Percentiles rank a stretch among this genome's conserved stretches.
Evolutionary conservation across 768 basidiomycete genomes (phyloP).

Genomic region (Kondoa malvinella): DNA sequence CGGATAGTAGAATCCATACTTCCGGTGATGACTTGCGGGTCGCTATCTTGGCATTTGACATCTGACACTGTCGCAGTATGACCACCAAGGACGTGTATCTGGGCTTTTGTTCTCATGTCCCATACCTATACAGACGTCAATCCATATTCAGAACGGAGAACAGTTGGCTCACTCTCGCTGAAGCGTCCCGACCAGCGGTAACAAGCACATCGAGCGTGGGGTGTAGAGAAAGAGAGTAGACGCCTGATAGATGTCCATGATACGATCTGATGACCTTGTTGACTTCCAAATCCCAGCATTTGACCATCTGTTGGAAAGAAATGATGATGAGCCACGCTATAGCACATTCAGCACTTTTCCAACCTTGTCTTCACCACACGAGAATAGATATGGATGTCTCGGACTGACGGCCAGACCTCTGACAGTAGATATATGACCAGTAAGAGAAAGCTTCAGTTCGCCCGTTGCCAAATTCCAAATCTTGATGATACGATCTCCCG

Average conservation of each 20-base stretch:
- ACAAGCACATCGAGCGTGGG: slow-evolving; percentile 91
- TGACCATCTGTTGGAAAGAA: slow-evolving; percentile 87
- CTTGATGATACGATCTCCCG: slow-evolving; percentile 94
- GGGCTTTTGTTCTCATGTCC: slow-evolving; percentile 98
- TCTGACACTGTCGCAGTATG: slow-evolving; percentile 91
- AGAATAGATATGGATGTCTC: slow-evolving; percentile 91
- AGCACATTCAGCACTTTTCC: slow-evolving; percentile 27
- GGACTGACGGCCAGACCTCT: slow-evolving; percentile 80
- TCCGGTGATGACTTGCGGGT: slow-evolving; percentile 94
- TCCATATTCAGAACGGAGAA: background rate
- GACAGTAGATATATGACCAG: slow-evolving; percentile 94
- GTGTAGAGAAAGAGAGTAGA: slow-evolving; percentile 79
- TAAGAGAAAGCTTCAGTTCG: slow-evolving; percentile 89
- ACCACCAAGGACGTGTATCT: slow-evolving; percentile 79
- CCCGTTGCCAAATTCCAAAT: slow-evolving; percentile 97
- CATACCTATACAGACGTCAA: slow-evolving; percentile 40
- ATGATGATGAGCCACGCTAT: no score
- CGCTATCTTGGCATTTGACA: slow-evolving; percentile 88
- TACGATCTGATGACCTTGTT: slow-evolving; percentile 99
- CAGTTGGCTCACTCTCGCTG: slow-evolving; percentile 50
- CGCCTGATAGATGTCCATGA: slow-evolving; percentile 93
- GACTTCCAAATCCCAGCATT: slow-evolving; percentile 96
- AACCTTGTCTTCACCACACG: slow-evolving; percentile 94
- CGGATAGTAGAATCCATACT: slow-evolving; percentile 95
- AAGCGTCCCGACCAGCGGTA: slow-evolving; percentile 87